Evolutionary conservation across 257 asterid species (phyloP).

Genomic region (Linaria vulgaris): DNA sequence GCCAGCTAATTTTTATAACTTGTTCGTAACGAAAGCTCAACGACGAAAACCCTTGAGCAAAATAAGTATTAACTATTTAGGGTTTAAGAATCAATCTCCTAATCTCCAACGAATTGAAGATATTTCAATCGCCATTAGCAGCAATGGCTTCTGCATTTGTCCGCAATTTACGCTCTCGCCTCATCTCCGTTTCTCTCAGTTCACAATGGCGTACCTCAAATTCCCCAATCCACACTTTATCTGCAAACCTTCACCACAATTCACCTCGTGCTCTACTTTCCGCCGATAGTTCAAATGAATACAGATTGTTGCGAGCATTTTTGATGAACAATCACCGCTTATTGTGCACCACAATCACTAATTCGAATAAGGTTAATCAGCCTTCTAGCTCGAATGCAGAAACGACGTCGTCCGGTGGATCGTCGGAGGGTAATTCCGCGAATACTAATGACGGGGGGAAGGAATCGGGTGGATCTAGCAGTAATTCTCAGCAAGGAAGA

Average conservation of each 20-base stretch:
- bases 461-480: slow-evolving; percentile 50
- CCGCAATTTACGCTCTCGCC: slow-evolving; percentile 34
- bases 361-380: slow-evolving; percentile 30
- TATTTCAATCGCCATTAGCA: too few species aligned
- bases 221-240: slow-evolving; percentile 14
- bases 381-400: slow-evolving; percentile 31
- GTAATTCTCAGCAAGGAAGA: slow-evolving; percentile 56
- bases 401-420: slow-evolving; percentile 34
- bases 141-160: slow-evolving; percentile 38
- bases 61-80: too few species aligned
- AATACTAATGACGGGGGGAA: slow-evolving; percentile 38
- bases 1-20: too few species aligned
- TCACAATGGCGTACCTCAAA: slow-evolving; percentile 21
- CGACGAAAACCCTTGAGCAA: slow-evolving; percentile 24
- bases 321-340: slow-evolving; percentile 29
- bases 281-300: slow-evolving; percentile 19
- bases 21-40: too few species aligned
- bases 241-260: slow-evolving; percentile 24
- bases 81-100: slow-evolving; percentile 32
- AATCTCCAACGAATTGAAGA: too few species aligned
- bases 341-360: slow-evolving; percentile 38
- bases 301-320: slow-evolving; percentile 24
- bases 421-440: slow-evolving; percentile 46
- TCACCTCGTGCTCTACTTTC: slow-evolving; percentile 20
- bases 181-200: slow-evolving; percentile 24